Evolutionary conservation across 495 filamentous ascomycete species (phyloP), one percentile per base, ranked within the genome.

Genomic region (Hyaloscypha variabilis): DNA sequence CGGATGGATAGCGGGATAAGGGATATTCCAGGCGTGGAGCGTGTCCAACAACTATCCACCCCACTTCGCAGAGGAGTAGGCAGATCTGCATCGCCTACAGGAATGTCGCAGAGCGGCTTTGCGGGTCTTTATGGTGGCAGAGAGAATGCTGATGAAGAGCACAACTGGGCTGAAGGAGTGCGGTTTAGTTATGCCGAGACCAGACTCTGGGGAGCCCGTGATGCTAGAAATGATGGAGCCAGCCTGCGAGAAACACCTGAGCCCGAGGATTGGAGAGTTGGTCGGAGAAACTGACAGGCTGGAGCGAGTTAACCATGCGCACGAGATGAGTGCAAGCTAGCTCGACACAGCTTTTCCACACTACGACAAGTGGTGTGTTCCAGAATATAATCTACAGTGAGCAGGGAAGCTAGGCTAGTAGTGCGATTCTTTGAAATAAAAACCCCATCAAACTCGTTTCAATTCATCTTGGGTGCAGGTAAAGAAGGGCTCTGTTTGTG

Each of bases 111-210:
- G 19, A 71, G 76, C 14, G 79, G 78, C 4, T 78, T 81, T 54
- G 66, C 55, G 60, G 80, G 78, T 11, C 71, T 82, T 30, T 80
- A 83, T 57, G 79, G 77, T 17, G 81, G 80, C 6, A 68, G 69
- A 29, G 82, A 83, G 67, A 84, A 83, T 67, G 69, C 68, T 4
- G 80, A 81, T 46, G 71, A 73, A 28, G 68, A 73, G 39, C 67
- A 81, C 68, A 82, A 81, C 61, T 70, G 69, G 34, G 78, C 77
- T 24, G 68, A 73, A 34, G 71, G 67, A n/a, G 66, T 71, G 17
- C 65, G 80, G 57, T 76, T 77, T 60, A 66, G 75, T 26, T 69
- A 76, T 59, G 69, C 72, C 6, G 72, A 67, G 21, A 59, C 52
- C 31, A 69, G 70, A 67, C 65, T 72, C 19, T 73, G 69, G 71